Evolutionary conservation across 768 basidiomycete genomes (phyloP), one percentile per base, ranked within the genome.

Genomic region (Podaxis sp.): DNA sequence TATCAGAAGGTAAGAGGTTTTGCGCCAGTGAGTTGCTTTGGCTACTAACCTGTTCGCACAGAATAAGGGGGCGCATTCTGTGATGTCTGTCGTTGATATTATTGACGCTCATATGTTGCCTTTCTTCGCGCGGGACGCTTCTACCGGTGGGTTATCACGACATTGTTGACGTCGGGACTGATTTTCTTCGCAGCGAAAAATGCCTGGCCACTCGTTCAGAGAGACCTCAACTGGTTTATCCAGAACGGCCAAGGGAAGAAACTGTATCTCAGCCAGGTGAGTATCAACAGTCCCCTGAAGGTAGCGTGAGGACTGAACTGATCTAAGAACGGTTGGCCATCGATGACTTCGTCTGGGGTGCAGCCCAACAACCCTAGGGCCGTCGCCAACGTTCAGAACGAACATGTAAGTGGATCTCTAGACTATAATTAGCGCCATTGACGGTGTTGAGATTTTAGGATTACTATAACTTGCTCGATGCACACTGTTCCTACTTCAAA

Each of bases 271-370:
- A 86, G 84, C 66, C 82, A 92, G 81, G 90, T 85, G 46, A 38
- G 78, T 58, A 44, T 24, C 24, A 20, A 40, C 12, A 26, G 7
- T 22, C n/a, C 13, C 7, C 40, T 2, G 22, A 11, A 24, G 13
- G 8, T 26, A 13, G 44, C 30, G 52, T 3, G 36, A 56, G n/a
- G 1, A 4, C 30, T 61, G 3, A 58, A 20, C n/a, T 46, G 12
- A 2, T n/a, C 48, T 2, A 62, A 91, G 90, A 91, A 90, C 69
- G 89, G 90, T 41, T 91, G 89, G 90, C 90, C 90, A 0, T 90
- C 88, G 0, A 76, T 77, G 52, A 87, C 86, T 0, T 91, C 82
- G 17, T 38, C 70, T 1, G 77, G 83, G 8, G 88, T 91, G 11
- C 77, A 89, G 64, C 84, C 89, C 2, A 91, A 91, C 70, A 88